Conservation (phyloP, 768 basidiomycete genomes). For the Pulveroboletus sp. region DNA sequence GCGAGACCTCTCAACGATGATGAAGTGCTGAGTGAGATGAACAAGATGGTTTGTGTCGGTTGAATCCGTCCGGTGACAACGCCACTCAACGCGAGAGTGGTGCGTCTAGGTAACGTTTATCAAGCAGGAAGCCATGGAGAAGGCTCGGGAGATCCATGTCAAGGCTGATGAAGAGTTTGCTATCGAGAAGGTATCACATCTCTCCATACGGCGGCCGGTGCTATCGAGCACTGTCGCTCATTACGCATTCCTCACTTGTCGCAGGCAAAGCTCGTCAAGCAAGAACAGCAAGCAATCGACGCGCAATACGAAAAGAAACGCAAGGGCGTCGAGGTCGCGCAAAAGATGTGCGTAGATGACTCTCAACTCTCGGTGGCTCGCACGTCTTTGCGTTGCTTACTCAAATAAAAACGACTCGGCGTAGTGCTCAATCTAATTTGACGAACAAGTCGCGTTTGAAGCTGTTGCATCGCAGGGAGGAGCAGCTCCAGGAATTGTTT, state of each 20-base stretch:
- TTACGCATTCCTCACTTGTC: background rate
- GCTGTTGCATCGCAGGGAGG: slow-evolving; percentile 86
- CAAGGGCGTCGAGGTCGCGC: slow-evolving; percentile 88
- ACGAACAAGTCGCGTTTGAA: slow-evolving; percentile 94
- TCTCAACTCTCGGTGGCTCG: background rate
- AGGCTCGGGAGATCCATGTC: slow-evolving; percentile 92
- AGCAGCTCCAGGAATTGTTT: slow-evolving; percentile 88
- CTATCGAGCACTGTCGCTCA: background rate
- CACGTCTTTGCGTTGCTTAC: background rate
- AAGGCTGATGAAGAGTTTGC: slow-evolving; percentile 99
- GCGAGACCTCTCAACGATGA: slow-evolving; percentile 85
- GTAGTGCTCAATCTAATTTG: slow-evolving; percentile 88
- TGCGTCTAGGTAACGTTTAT: slow-evolving; percentile 84
- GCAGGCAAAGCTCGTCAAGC: slow-evolving; percentile 94
- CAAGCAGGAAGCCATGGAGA: slow-evolving; percentile 97
- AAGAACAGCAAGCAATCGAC: slow-evolving; percentile 93
- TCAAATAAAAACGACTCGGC: background rate
- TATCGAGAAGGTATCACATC: slow-evolving; percentile 80
- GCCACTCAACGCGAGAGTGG: background rate
- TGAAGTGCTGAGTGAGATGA: slow-evolving; percentile 95
- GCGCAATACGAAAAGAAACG: slow-evolving; percentile 92
- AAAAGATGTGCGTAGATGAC: slow-evolving; percentile 79
- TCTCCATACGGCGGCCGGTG: background rate
- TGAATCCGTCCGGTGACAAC: background rate
- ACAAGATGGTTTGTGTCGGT: slow-evolving; percentile 80